phyloP scores from a whole-genome alignment of 2,329 filamentous ascomycete genomes.

The Phaeosphaeria sp. region DNA sequence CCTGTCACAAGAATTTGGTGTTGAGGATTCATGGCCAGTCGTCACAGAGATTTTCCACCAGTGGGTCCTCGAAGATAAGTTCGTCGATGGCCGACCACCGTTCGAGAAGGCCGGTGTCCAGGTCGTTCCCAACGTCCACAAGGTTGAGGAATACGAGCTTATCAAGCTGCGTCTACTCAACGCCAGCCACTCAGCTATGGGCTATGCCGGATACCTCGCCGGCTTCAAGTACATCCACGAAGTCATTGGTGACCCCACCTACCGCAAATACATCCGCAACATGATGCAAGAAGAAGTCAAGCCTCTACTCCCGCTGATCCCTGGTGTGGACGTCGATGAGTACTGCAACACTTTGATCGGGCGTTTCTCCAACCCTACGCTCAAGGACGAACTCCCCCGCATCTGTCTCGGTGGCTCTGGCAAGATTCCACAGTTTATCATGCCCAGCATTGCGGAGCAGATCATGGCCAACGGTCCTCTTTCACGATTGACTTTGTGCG shows the following conservation, averaged over 20 bases:
- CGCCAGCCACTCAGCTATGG: constrained; percentile 36
- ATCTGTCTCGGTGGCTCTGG: constrained; percentile 39
- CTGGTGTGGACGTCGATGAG: constrained; percentile 34
- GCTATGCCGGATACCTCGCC: constrained; percentile 32
- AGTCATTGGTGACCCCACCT: constrained; percentile 31
- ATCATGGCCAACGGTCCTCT: constrained; percentile 32
- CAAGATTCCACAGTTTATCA: constrained; percentile 41
- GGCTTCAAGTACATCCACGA: constrained; percentile 39
- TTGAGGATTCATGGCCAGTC: constrained; percentile 36
- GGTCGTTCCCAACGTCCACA: constrained; percentile 32
- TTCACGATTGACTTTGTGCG: constrained; percentile 30
- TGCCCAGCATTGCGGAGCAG: constrained; percentile 38
- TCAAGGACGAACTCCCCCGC: constrained; percentile 38
- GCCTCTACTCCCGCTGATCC: constrained; percentile 35
- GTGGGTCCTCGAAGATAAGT: constrained; percentile 41
- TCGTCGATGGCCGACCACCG: constrained; percentile 33
- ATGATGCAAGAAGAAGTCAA: constrained; percentile 41
- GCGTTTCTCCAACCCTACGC: constrained; percentile 36
- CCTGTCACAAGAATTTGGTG: constrained; percentile 30
- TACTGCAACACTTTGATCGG: constrained; percentile 34
- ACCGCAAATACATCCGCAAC: constrained; percentile 34
- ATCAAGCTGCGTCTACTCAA: constrained; percentile 39
- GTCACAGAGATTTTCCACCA: constrained; percentile 39
- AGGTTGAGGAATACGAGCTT: constrained; percentile 38
- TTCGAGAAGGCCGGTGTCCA: constrained; percentile 41